A percentile compares a stretch with the other conserved stretches of the same genome.
Evolutionary conservation across 176 grass and related monocot genomes (phyloP).

Genomic region (Musa beccarii): DNA sequence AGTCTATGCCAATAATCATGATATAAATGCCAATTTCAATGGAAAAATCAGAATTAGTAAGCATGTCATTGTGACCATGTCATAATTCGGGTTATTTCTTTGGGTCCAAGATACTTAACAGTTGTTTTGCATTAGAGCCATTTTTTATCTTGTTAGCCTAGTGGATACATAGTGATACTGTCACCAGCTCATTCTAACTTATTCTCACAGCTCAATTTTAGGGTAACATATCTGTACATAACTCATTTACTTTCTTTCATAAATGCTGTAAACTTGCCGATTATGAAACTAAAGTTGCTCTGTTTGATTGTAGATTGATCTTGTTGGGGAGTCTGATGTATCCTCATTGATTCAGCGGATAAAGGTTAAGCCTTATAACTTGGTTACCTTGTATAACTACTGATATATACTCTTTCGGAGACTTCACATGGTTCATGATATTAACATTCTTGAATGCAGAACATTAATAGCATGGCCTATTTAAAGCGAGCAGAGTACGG

Average conservation of each 20-base stretch:
- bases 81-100: no score
- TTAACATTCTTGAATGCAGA: slow-evolving; percentile 39
- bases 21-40: no score
- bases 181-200: not conserved
- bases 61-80: no score
- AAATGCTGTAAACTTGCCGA: not conserved
- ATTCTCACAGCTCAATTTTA: not conserved
- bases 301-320: slow-evolving; percentile 62
- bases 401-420: not conserved
- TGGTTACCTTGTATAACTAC: slow-evolving; percentile 1
- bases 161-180: not conserved
- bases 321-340: slow-evolving; percentile 68
- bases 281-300: not conserved
- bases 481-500: slow-evolving; percentile 78
- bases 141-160: not conserved
- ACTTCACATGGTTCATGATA: slow-evolving; percentile 12
- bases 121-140: no score
- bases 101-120: no score
- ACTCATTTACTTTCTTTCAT: no score
- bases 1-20: no score
- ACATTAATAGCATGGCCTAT: slow-evolving; percentile 89
- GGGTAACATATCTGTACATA: not conserved
- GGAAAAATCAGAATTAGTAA: no score
- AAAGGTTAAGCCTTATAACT: slow-evolving; percentile 36
- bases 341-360: slow-evolving; percentile 77